Base-by-base conservation (phyloP, 768 basidiomycete species). In the Leccinellum albellum region DNA sequence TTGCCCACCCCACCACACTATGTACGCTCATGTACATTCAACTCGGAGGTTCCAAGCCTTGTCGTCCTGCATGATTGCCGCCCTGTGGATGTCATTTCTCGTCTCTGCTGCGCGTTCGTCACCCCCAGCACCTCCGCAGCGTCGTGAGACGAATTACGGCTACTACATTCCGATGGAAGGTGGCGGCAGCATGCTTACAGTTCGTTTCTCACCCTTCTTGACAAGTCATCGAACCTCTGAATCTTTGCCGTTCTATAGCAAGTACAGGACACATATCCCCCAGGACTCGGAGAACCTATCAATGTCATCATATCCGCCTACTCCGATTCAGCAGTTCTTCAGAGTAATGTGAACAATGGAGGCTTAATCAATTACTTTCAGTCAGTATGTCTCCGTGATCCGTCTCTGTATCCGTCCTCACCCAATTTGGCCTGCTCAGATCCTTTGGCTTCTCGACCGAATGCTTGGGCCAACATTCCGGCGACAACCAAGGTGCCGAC, bases 221-320 rank as follows among this genome's bases (percentile, higher is more conserved):
- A 57, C n/a, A 49, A 9, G 21, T 21, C 21, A 14, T 50, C 44
- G 51, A 37, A 32, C 37, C 50, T 56, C 45, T 49, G 4, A n/a
- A 1, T n/a, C 45, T 29, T 24, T 37, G 3, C 54, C 53, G 28
- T 59, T 53, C 26, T 53, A 7, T 59, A 88, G 85, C 61, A 78
- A 71, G 78, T 83, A 7, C 75, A 75, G 12, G 62, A 68, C 17
- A 91, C 90, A 8, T 85, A 75, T 64, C 89, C 89, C 3, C 67
- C 75, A 46, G 91, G 88, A 7, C 84, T 88, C 50, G 91, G 91
- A 33, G 94, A 96, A 74, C 94, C 94, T 6, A 71, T 96, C 45
- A 97, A 97, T 64, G 77, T 79, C 53, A 89, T 97, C 64, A 74
- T 97, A 21, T 86, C 89, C 23, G 88, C 80, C 9, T 78, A 85